Conservation (phyloP, 768 basidiomycete genomes). For the Termitomyces sp. region DNA sequence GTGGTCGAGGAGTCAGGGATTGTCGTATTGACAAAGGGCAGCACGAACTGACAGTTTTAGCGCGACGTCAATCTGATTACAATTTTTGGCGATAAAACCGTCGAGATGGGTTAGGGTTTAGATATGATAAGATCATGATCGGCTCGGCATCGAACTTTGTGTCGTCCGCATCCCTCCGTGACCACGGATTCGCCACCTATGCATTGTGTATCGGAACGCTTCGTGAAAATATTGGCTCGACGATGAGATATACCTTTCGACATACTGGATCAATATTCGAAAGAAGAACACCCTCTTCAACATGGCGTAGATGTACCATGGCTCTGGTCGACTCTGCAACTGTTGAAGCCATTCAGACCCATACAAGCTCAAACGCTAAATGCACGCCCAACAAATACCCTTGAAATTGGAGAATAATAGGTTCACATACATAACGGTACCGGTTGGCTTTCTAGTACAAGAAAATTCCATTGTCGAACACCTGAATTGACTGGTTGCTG, state of each 20-base stretch:
- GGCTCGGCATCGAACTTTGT: not conserved
- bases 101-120: slow-evolving; percentile 16
- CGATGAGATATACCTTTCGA: too few relatives aligned
- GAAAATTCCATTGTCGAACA: not conserved
- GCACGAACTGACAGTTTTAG: slow-evolving; percentile 2
- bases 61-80: slow-evolving; percentile 5
- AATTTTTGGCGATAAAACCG: slow-evolving; percentile 7
- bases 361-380: not conserved
- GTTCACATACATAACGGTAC: not conserved
- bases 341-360: not conserved
- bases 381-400: not conserved
- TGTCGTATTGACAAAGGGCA: not conserved
- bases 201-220: not conserved
- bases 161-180: too few relatives aligned
- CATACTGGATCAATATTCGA: not conserved
- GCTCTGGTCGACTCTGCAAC: not conserved
- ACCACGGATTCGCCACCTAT: too few relatives aligned
- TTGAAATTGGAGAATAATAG: too few relatives aligned
- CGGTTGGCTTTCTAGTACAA: not conserved
- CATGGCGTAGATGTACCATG: not conserved
- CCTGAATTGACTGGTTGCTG: not conserved
- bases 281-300: too few relatives aligned
- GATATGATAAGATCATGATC: slow-evolving; percentile 4
- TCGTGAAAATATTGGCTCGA: not conserved
- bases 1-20: slow-evolving; percentile 3